Evolutionary conservation across 306 rosid genomes (phyloP), one percentile per base, ranked within the genome.

Genomic region (Castanea crenata): DNA sequence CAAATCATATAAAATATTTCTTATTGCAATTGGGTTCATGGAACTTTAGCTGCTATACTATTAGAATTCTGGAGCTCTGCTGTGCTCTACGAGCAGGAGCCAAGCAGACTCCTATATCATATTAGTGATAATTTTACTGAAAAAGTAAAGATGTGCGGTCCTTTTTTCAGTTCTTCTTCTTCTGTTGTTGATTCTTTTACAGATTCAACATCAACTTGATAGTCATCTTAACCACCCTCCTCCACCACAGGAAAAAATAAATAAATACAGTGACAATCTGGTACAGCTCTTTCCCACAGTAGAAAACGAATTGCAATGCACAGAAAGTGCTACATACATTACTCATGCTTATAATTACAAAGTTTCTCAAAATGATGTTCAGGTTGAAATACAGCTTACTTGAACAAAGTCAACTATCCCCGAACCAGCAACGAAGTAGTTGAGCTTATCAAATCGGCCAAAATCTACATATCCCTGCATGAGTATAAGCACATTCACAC

Each of bases 391-490:
- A 71, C 21, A 57, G 68, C 98, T 90, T 86, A 95, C 98, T 87
- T 95, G 99, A 71, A 93, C 88, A 83, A 85, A 95, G 85, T 91
- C 85, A 35, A 76, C 86, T 68, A 86, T 84, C 76, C 89, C 93
- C n/a, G 90, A 89, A 85, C 93, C 92, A 83, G 97, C 75, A 79
- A 90, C 90, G 68, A 95, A 93, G 87, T 90, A 80, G 87, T 88
- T 89, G 80, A 77, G 83, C 74, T 52, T 82, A 78, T 91, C 96
- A 80, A 86, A 95, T 69, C 96, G 94, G 59, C 98, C 98, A 74
- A 90, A 95, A 87, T 87, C 91, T 71, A 93, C 90, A 82, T 93
- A 95, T 71, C 99, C 99, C 99, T 95, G 80, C 62, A 84, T 70
- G 49, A 81, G 79, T 76, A 80, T 41, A 20, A 61, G 73, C 63